These are phyloP conservation scores for Dactylorhiza incarnata DNA, from an alignment of 106 monocot genomes.

Conservation along the genomic window DNA sequence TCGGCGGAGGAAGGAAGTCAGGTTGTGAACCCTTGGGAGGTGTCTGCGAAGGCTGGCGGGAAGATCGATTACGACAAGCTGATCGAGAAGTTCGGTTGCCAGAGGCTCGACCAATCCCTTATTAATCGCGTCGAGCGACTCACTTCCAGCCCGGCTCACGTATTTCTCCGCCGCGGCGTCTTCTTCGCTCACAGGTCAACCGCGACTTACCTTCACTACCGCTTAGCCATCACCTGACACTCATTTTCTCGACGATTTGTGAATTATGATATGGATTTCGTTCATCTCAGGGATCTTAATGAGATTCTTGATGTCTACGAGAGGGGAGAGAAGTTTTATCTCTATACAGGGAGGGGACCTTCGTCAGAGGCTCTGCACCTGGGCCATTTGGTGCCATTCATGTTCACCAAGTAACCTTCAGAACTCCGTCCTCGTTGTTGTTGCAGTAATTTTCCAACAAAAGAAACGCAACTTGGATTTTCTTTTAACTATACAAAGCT, in stretches of 20 bases:
- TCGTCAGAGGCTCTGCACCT: conserved; percentile 94
- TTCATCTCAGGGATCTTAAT: conserved; percentile 60
- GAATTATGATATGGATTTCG: not conserved
- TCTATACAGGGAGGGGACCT: conserved; percentile 90
- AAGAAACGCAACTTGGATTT: not conserved
- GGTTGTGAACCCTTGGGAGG: conserved; percentile 94
- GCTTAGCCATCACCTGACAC: not conserved
- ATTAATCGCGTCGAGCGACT: conserved; percentile 69
- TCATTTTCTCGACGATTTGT: not conserved
- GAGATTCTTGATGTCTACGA: conserved; percentile 89
- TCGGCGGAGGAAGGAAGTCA: conserved; percentile 31
- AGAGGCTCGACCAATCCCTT: conserved; percentile 50
- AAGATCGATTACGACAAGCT: conserved; percentile 99
- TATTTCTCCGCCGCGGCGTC: conserved; percentile 93
- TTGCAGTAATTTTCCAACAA: not conserved
- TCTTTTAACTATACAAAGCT: no score
- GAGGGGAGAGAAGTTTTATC: conserved; percentile 82
- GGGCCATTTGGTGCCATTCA: conserved; percentile 93
- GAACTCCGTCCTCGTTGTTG: not conserved
- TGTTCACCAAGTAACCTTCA: conserved; percentile 81
- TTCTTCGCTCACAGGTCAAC: conserved; percentile 90
- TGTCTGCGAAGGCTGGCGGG: conserved; percentile 76
- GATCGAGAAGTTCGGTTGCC: conserved; percentile 93
- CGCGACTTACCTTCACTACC: not conserved
- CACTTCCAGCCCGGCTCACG: conserved; percentile 73